Conservation (phyloP, 2,329 filamentous ascomycete species). For the Colletotrichum sp. region DNA sequence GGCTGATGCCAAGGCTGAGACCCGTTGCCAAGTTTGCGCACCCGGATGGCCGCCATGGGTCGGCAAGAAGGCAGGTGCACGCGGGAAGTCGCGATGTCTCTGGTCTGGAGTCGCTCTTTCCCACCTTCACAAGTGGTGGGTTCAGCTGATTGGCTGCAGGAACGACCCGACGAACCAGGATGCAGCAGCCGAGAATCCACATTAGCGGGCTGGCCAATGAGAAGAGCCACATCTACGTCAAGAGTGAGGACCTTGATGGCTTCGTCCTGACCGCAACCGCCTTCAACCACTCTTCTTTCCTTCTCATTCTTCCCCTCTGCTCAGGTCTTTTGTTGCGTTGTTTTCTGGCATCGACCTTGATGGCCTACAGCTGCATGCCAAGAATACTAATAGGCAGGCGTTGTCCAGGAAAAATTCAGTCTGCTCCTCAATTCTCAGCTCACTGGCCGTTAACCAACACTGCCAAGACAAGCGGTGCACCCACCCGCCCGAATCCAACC, state of each 20-base stretch:
- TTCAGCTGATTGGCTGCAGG: background rate
- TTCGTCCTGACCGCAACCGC: background rate
- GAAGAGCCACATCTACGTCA: background rate
- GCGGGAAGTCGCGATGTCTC: background rate
- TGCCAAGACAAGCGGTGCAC: background rate
- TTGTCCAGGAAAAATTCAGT: background rate
- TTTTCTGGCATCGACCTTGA: background rate
- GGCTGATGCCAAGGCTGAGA: constrained; percentile 21
- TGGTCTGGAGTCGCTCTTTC: background rate
- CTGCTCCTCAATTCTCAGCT: background rate
- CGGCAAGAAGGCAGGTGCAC: background rate
- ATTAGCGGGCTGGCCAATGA: background rate
- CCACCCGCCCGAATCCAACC: background rate
- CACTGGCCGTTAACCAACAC: background rate
- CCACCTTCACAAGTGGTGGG: background rate
- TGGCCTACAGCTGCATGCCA: constrained; percentile 10
- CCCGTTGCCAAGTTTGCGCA: constrained; percentile 18
- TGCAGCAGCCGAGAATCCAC: background rate
- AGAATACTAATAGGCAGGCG: background rate
- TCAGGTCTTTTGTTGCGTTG: background rate
- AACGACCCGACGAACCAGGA: background rate
- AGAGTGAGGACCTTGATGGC: constrained; percentile 19
- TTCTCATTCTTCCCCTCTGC: background rate
- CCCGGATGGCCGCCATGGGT: constrained; percentile 7
- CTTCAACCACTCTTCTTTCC: background rate